Base-by-base conservation (phyloP, 2,329 filamentous ascomycete species). In the Chaetomiaceae sp. region DNA sequence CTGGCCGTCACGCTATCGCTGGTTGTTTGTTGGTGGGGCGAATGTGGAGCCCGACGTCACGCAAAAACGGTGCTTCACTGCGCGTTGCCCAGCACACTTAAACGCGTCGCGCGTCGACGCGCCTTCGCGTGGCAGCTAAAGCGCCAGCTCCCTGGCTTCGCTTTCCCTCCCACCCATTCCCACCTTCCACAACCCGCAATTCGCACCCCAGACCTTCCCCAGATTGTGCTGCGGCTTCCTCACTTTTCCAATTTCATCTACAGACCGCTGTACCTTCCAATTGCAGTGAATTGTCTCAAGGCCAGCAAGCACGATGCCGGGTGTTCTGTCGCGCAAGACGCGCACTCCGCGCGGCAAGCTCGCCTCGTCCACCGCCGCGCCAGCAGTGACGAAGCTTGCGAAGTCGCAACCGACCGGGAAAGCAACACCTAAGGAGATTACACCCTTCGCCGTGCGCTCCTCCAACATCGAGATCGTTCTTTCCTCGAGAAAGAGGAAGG, bases 401-500 rank as follows among this genome's bases (percentile, higher is more conserved):
- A n/a, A n/a, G n/a, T n/a, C n/a, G n/a, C n/a, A n/a, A n/a, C n/a
- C n/a, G n/a, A n/a, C n/a, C n/a, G 55, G 52, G 42, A 64, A 62
- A 38, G 53, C 60, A 26, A 18, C 47, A 26, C 49, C 57, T 22
- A 51, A 60, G 38, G 58, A 61, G 39, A 50, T 55, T 26, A 53
- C 58, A n/a, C 54, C 64, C 8, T 35, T 57, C 27, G 68, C 69
- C 51, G 57, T 59, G 20, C 55, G 55, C 18, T 49, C 55, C 39
- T 45, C 56, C 48, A 51, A 56, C 20, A 55, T 60, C 30, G 61
- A 65, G 39, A 52, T 59, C 30, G 55, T 57, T 41, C 56, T 57
- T 33, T 59, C 47, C 36, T 59, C 65, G 12, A 64, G 60, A 53
- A 69, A 72, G 55, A 60, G 64, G 51, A 74, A 69, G 57, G 62